Percentiles rank a stretch among this genome's conserved stretches.
Conservation (phyloP, 106 monocot species). For the Acanthochlamys bracteata region DNA sequence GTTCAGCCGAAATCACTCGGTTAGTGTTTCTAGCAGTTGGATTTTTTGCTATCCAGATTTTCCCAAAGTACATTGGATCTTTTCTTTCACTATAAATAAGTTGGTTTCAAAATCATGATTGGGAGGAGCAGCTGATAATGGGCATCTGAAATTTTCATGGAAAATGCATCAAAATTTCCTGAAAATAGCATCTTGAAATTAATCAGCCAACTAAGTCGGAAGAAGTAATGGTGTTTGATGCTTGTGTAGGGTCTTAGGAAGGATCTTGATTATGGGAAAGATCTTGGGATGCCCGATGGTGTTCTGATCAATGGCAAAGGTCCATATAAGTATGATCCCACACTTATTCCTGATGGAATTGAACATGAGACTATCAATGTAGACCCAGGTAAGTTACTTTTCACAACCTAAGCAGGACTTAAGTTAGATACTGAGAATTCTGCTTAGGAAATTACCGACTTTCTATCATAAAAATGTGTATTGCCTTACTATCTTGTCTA, state of each 20-base stretch:
- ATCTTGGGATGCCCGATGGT: constrained; percentile 8
- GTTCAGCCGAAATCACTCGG: constrained; percentile 7
- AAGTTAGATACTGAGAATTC: neutral
- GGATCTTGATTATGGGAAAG: constrained; percentile 3
- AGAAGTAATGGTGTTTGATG: neutral
- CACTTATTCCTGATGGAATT: neutral
- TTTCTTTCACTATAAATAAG: too few species aligned
- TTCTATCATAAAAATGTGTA: too few species aligned
- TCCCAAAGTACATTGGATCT: too few species aligned
- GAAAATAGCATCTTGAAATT: too few species aligned
- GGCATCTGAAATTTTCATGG: too few species aligned
- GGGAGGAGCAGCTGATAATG: too few species aligned
- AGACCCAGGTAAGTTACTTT: neutral
- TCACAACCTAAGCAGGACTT: neutral
- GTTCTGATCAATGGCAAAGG: constrained; percentile 7
- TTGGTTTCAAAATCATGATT: too few species aligned
- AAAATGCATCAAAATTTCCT: too few species aligned
- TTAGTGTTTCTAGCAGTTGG: neutral
- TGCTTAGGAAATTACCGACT: too few species aligned
- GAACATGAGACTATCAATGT: constrained; percentile 10
- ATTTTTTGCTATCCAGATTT: neutral
- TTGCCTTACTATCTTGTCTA: too few species aligned
- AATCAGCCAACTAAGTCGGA: too few species aligned
- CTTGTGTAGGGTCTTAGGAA: constrained; percentile 5
- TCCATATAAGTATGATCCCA: constrained; percentile 1